phyloP scores from a whole-genome alignment of 768 basidiomycete genomes.

The Mycena haematopus region DNA sequence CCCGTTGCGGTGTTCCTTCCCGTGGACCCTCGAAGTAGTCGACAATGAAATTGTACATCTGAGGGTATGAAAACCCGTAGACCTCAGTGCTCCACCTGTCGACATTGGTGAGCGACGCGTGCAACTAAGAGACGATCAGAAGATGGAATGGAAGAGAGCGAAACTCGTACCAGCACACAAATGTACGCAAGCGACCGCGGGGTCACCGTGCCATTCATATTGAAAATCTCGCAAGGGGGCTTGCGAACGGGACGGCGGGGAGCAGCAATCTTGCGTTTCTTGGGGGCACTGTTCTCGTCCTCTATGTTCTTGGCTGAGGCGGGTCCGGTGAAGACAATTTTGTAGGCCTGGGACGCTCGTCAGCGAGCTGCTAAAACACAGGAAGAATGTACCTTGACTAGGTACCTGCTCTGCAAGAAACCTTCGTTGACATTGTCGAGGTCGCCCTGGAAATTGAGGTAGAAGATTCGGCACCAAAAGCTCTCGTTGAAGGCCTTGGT shows the following conservation, averaged over 20 bases:
- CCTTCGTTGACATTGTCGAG: conserved; percentile 5
- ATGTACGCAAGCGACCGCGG: conserved; percentile 19
- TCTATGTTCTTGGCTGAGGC: conserved; percentile 4
- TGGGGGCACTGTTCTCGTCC: conserved; percentile 15
- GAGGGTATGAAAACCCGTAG: conserved; percentile 8
- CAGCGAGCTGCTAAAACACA: not conserved
- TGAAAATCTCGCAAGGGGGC: conserved; percentile 5
- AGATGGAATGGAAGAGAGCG: not conserved
- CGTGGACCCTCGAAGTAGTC: conserved; percentile 21
- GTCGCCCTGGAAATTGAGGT: conserved; percentile 11
- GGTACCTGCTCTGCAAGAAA: conserved; percentile 19
- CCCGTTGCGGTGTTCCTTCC: conserved; percentile 5
- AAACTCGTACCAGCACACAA: conserved; percentile 2
- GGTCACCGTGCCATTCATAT: conserved; percentile 23
- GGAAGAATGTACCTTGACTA: conserved; percentile 7
- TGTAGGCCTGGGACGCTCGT: not conserved
- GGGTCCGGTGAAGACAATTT: conserved; percentile 7
- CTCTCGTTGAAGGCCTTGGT: not conserved
- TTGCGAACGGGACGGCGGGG: conserved; percentile 3
- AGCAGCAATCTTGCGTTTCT: not conserved
- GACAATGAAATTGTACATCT: conserved; percentile 25
- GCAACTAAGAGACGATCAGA: not conserved
- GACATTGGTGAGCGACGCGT: not conserved
- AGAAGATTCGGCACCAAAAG: conserved; percentile 20
- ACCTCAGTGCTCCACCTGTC: not conserved